A percentile compares a stretch with the other conserved stretches of the same genome.
These are phyloP conservation scores for Pharus latifolius DNA, from an alignment of 176 grass and related monocot genomes.

Conservation along the genomic window DNA sequence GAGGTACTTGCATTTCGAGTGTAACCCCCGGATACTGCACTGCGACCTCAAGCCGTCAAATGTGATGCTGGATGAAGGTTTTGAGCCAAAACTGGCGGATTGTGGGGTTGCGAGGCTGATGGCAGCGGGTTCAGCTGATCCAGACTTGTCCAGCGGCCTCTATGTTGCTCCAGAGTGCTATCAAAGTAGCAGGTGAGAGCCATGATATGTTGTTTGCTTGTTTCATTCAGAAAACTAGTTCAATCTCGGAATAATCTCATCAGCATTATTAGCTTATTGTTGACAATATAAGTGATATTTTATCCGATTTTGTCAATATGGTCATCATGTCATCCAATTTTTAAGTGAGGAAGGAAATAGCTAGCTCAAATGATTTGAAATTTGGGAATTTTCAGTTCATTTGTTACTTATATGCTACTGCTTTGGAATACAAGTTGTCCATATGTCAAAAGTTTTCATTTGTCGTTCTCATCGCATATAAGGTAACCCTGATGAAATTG, in stretches of 20 bases:
- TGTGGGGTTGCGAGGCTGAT: conserved; percentile 55
- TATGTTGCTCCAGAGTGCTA: conserved; percentile 78
- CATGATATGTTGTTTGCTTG: not conserved
- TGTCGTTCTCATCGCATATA: not conserved
- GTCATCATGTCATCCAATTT: not conserved
- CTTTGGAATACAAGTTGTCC: not conserved
- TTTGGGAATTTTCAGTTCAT: not conserved
- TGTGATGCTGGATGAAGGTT: conserved; percentile 80
- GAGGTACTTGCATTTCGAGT: conserved; percentile 86
- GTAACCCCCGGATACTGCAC: conserved; percentile 58
- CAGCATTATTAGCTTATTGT: not conserved
- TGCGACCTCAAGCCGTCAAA: conserved; percentile 71
- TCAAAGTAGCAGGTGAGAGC: conserved; percentile 66
- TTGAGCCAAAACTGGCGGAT: conserved; percentile 59
- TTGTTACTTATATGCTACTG: not conserved
- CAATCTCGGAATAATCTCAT: not conserved
- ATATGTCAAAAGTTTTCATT: not conserved
- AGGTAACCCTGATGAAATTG: not conserved
- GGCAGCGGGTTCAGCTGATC: conserved; percentile 24
- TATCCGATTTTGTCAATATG: not conserved
- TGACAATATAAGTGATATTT: not conserved
- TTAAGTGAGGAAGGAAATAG: not conserved
- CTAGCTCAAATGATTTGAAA: not conserved
- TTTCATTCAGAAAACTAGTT: not conserved
- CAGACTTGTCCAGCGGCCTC: conserved; percentile 25